Base-by-base conservation (phyloP, 108 stramenopile genomes). In the Epithemia pelagica region DNA sequence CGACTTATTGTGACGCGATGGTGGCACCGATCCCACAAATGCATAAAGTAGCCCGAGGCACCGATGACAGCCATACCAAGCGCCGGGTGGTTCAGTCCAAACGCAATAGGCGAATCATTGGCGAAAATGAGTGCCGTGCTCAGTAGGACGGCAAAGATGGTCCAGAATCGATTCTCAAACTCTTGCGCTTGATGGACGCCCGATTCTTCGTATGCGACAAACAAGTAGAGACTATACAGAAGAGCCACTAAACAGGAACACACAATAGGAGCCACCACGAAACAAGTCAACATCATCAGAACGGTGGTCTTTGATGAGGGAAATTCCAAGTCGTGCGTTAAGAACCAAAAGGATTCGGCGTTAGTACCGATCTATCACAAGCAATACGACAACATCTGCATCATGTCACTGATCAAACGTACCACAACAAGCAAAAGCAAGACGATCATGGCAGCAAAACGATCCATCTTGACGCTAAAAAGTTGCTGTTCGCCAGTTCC, bases 131-230 rank as follows among this genome's bases (percentile, higher is more conserved):
- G 66, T 23, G 90, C 87, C 30, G 86, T 83, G n/a, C 84, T 83
- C 29, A 92, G 70, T 1, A 90, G 61, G 32, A 88, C 57, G 5
- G 86, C 88, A 76, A 94, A 83, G 52, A 91, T 73, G 8, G 94
- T 96, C 96, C 94, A 95, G 68, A 96, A 96, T 63, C 94, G 75
- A 74, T 96, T 96, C 70, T 96, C 96, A 54, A 87, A 92, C 73
- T 95, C 94, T 77, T 92, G 90, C 15, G 94, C 90, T 64, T 90
- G 85, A 64, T 95, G 90, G 21, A 92, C 74, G 2, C 82, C 82
- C 30, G 72, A 74, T 46, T 82, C 77, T 74, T 95, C 94, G 74
- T 95, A 86, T 22, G 87, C 83, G 28, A 95, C 70, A 70, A 95
- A 95, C 30, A 89, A 76, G 67, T 87, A 88, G 10, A 95, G 64